Percentiles rank a stretch among this genome's conserved stretches.
phyloP scores from a whole-genome alignment of 495 filamentous ascomycete genomes.

The Filosporella fistucella region DNA sequence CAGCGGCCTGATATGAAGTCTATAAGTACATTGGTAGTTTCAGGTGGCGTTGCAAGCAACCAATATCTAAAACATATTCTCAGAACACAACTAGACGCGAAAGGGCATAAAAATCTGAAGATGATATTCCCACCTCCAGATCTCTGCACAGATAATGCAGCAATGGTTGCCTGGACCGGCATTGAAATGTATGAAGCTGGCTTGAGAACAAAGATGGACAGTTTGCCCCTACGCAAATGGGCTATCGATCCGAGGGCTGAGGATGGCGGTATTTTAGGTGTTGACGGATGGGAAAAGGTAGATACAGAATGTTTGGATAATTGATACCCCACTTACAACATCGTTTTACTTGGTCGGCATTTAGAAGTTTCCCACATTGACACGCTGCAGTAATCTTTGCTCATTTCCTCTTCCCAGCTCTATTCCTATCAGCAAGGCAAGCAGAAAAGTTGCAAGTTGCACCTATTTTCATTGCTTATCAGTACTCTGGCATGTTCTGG shows the following conservation, averaged over 20 bases:
- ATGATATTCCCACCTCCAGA: slow-evolving; percentile 67
- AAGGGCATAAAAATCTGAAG: slow-evolving; percentile 57
- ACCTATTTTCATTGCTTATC: no score
- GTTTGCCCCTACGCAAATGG: slow-evolving; percentile 69
- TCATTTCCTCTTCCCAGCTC: no score
- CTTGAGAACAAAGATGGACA: slow-evolving; percentile 55
- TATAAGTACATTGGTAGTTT: slow-evolving; percentile 67
- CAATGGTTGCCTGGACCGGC: slow-evolving; percentile 97
- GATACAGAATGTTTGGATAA: no score
- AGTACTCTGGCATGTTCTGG: no score
- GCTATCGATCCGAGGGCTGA: slow-evolving; percentile 57
- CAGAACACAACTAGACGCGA: slow-evolving; percentile 52
- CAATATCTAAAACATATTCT: slow-evolving; percentile 67
- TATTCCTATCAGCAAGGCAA: no score
- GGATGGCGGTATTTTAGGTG: slow-evolving; percentile 47
- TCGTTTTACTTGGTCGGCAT: no score
- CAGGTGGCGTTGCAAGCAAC: slow-evolving; percentile 88
- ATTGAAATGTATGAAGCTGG: slow-evolving; percentile 88
- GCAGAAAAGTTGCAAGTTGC: no score
- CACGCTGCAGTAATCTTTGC: no score
- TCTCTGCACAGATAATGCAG: slow-evolving; percentile 90
- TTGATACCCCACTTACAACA: no score
- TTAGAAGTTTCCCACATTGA: no score
- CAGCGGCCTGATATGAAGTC: slow-evolving; percentile 17
- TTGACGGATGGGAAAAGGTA: slow-evolving; percentile 32